These are phyloP conservation scores for Neonectria magnoliae DNA, from an alignment of 2,329 filamentous ascomycete genomes.

Conservation along the genomic window DNA sequence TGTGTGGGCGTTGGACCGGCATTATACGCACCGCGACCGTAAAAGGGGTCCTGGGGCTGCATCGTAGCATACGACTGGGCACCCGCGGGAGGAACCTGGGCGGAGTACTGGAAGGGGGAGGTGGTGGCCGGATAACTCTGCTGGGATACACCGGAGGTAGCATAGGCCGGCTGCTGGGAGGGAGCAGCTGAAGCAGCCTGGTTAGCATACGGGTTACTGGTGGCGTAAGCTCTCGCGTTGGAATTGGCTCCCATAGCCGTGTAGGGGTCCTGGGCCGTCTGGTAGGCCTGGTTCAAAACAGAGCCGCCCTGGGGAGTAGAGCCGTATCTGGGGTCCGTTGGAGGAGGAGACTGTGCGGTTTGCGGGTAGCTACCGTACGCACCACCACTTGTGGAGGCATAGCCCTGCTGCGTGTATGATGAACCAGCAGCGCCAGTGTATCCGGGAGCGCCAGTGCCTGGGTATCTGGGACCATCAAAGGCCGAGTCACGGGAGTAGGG, in stretches of 20 bases:
- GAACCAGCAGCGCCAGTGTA: constrained; percentile 58
- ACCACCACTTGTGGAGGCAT: constrained; percentile 45
- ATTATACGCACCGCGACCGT: constrained; percentile 69
- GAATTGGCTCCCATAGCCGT: constrained; percentile 51
- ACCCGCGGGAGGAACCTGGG: constrained; percentile 49
- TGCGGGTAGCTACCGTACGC: constrained; percentile 46
- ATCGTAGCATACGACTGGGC: constrained; percentile 50
- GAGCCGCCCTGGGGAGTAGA: constrained; percentile 41
- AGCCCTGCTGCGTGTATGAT: constrained; percentile 45
- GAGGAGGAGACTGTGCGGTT: constrained; percentile 46
- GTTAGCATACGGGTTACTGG: constrained; percentile 47
- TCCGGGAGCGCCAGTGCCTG: constrained; percentile 60
- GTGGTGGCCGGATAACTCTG: constrained; percentile 46
- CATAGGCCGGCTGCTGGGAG: constrained; percentile 47
- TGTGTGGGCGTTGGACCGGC: constrained; percentile 34
- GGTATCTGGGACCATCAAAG: constrained; percentile 59
- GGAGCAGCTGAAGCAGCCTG: constrained; percentile 44
- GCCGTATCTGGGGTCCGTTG: constrained; percentile 48
- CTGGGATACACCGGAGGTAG: constrained; percentile 45
- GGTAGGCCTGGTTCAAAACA: constrained; percentile 47
- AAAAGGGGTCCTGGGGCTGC: constrained; percentile 63
- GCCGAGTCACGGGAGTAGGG: constrained; percentile 53
- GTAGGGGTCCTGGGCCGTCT: constrained; percentile 46
- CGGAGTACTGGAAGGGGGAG: constrained; percentile 47
- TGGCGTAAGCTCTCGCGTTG: constrained; percentile 43